Base-by-base conservation (phyloP, 768 basidiomycete species). In the Lepiota venenata region DNA sequence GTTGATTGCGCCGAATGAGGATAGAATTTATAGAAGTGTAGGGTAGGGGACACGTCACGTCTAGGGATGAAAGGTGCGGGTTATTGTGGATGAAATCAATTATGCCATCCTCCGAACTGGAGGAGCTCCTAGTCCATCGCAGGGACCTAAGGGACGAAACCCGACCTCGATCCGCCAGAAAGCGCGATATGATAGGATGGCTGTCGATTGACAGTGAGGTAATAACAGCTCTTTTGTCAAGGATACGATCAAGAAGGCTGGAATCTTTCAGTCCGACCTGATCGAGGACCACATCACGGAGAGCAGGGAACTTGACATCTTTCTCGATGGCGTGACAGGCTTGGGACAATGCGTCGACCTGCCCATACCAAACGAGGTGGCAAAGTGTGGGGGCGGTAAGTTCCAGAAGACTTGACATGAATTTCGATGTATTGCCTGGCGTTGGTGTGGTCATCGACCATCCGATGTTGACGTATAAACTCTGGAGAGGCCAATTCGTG, bases 61-160 rank as follows among this genome's bases (percentile, higher is more conserved):
- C 60, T 15, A 71, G 16, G 6, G 60, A 57, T n/a, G 51, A 55
- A 27, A 71, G 47, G 12, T 71, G 67, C 12, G 53, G 20, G 42
- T 71, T 71, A n/a, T 44, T 38, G 14, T 44, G 38, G 10, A 69
- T 45, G 51, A 71, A 68, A 2, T 44, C 4, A 0, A 66, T 29
- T 9, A 67, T 44, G 5, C 63, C 61, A 10, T 57, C 57, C 18
- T 61, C 55, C 1, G 50, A 36, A 9, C 18, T 9, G 6, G 47
- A 42, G 1, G 16, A 14, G 8, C 53, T 36, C 38, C 16, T 15
- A n/a, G 63, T 48, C 64, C 61, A 66, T 8, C 58, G 59, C 4
- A 71, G 58, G 2, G 54, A 54, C 27, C 58, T 55, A n/a, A 71
- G 47, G 10, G 66, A 56, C 2, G 60, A 25, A 2, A 69, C 54